Conservation (phyloP, 2,329 filamentous ascomycete genomes). For the Claviceps humidiphila region DNA sequence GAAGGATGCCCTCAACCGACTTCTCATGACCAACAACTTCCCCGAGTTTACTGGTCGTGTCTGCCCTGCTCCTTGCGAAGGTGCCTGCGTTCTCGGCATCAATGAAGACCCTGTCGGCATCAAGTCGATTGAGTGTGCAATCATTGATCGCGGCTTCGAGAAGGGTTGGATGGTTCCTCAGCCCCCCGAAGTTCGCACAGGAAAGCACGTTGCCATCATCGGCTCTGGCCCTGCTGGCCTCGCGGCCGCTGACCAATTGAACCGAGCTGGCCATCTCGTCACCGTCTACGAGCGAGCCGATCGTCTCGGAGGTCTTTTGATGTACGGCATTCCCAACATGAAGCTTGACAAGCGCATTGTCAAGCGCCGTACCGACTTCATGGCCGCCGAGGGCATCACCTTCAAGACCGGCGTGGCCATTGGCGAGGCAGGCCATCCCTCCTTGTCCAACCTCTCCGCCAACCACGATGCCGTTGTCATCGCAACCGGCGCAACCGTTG, state of each 20-base stretch:
- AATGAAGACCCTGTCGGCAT: constrained; percentile 96
- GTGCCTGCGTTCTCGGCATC: constrained; percentile 89
- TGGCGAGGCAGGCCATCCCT: constrained; percentile 53
- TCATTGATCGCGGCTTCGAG: constrained; percentile 94
- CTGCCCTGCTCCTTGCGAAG: constrained; percentile 91
- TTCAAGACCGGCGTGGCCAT: constrained; percentile 70
- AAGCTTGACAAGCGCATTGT: constrained; percentile 97
- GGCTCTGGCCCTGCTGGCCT: constrained; percentile 88
- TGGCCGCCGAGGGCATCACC: constrained; percentile 74
- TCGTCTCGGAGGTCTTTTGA: constrained; percentile 78
- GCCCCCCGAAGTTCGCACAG: constrained; percentile 66
- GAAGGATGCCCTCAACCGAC: constrained; percentile 79
- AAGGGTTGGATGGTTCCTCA: constrained; percentile 94
- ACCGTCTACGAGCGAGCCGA: constrained; percentile 91
- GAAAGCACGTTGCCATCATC: constrained; percentile 79
- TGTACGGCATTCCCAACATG: constrained; percentile 99
- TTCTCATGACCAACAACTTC: constrained; percentile 97
- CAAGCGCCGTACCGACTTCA: constrained; percentile 88
- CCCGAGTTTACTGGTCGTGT: constrained; percentile 96
- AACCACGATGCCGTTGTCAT: constrained; percentile 76
- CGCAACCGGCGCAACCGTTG: constrained; percentile 84
- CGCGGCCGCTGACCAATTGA: constrained; percentile 83
- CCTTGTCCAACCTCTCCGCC: constrained; percentile 57
- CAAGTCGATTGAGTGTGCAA: constrained; percentile 96
- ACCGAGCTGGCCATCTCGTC: constrained; percentile 77